A percentile compares a stretch with the other conserved stretches of the same genome.
phyloP scores from a whole-genome alignment of 257 asterid genomes.

The Lycium barbarum region DNA sequence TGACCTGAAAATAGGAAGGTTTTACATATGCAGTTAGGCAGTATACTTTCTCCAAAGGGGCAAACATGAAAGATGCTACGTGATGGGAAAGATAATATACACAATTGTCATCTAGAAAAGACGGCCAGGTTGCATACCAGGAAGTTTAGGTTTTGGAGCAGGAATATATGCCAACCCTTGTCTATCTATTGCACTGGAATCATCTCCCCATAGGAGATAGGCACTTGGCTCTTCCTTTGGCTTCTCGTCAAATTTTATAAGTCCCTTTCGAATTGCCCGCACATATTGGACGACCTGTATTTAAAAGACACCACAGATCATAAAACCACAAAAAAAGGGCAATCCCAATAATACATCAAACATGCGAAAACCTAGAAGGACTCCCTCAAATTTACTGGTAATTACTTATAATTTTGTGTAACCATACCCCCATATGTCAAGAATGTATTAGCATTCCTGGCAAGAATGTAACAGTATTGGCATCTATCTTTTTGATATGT shows the following conservation, averaged over 20 bases:
- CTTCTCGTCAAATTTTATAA: conserved; percentile 72
- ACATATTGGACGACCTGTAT: conserved; percentile 73
- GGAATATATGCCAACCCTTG: conserved; percentile 90
- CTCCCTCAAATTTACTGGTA: conserved; percentile 1
- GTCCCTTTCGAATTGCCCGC: conserved; percentile 83
- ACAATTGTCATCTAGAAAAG: not conserved
- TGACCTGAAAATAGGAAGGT: conserved; percentile 67
- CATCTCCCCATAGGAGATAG: conserved; percentile 84
- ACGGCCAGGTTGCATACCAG: conserved; percentile 52
- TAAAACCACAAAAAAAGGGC: conserved; percentile 18
- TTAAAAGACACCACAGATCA: conserved; percentile 13
- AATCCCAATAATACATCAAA: not conserved
- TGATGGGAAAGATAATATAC: conserved; percentile 7
- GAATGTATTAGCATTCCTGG: not conserved
- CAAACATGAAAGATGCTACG: not conserved
- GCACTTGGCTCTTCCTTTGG: conserved; percentile 72
- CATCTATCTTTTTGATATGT: not conserved
- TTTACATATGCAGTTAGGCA: conserved; percentile 23
- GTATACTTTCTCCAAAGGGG: not conserved
- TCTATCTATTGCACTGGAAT: conserved; percentile 70
- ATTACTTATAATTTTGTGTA: not conserved
- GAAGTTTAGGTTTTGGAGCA: conserved; percentile 88
- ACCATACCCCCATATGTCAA: not conserved
- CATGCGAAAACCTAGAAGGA: not conserved
- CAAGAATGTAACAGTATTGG: not conserved